Percentiles rank a stretch among this genome's conserved stretches.
These are phyloP conservation scores for Deakozyma indianensis DNA, from an alignment of 805 yeast genomes.

Conservation along the genomic window DNA sequence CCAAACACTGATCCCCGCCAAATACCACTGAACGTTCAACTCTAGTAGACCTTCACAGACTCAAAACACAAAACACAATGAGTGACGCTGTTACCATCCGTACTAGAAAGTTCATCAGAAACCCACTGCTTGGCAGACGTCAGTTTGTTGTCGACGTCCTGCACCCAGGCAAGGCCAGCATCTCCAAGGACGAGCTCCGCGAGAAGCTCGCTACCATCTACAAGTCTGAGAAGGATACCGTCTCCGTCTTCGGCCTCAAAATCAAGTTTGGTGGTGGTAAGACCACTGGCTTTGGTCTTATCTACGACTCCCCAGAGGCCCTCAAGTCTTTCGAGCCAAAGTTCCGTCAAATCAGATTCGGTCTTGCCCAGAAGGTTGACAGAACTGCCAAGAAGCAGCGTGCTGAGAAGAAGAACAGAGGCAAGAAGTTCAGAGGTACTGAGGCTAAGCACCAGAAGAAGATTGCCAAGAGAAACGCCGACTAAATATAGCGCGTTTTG, in stretches of 20 bases:
- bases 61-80: constrained; percentile 20
- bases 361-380: constrained; percentile 91
- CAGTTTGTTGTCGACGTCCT: constrained; percentile 98
- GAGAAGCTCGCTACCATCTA: constrained; percentile 78
- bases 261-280: constrained; percentile 99
- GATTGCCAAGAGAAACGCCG: constrained; percentile 8
- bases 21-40: too few relatives aligned
- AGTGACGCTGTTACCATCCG: constrained; percentile 99
- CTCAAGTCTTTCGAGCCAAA: constrained; percentile 98
- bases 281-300: constrained; percentile 98
- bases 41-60: too few relatives aligned
- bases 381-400: constrained; percentile 99
- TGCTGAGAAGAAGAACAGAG: constrained; percentile 99
- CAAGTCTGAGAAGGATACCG: constrained; percentile 88
- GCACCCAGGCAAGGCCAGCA: constrained; percentile 99
- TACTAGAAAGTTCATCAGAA: constrained; percentile 97
- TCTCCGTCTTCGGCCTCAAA: constrained; percentile 98
- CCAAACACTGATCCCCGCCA: background rate
- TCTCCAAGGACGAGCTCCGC: constrained; percentile 98
- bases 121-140: constrained; percentile 98
- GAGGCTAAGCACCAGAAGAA: constrained; percentile 81
- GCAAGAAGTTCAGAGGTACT: constrained; percentile 97
- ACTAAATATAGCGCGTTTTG: background rate
- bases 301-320: constrained; percentile 95
- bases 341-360: constrained; percentile 98